Evolutionary conservation across 2,329 filamentous ascomycete species (phyloP).

Genomic region (Meredithiella fracta): DNA sequence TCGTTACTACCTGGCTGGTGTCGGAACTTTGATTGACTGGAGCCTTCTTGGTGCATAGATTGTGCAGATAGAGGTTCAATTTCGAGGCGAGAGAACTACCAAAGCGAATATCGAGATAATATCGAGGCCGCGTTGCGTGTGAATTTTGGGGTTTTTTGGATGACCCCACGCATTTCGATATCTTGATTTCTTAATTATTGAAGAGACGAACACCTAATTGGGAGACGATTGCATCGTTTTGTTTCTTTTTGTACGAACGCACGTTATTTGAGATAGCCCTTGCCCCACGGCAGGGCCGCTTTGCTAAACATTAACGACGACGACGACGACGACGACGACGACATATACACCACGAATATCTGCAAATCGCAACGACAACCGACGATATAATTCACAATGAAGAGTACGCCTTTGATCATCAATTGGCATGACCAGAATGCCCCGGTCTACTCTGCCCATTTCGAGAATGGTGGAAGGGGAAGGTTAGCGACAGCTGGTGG

Average conservation of each 20-base stretch:
- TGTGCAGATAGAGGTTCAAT: too few relatives aligned
- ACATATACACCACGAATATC: conserved; percentile 8
- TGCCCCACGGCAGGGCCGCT: conserved; percentile 13
- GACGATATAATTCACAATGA: conserved; percentile 47
- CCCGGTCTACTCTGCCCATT: conserved; percentile 94
- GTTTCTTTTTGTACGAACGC: not conserved
- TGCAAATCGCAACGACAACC: conserved; percentile 4
- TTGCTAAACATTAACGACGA: not conserved
- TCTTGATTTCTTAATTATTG: too few relatives aligned
- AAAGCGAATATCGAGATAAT: too few relatives aligned
- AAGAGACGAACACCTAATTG: too few relatives aligned
- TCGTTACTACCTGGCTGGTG: not conserved
- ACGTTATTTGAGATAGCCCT: conserved; percentile 4
- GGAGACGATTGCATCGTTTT: too few relatives aligned
- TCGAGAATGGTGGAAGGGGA: conserved; percentile 81
- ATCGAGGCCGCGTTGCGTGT: too few relatives aligned
- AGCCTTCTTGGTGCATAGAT: too few relatives aligned
- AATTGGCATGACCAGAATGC: conserved; percentile 97
- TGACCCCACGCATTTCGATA: too few relatives aligned
- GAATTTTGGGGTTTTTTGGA: too few relatives aligned
- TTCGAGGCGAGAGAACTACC: too few relatives aligned
- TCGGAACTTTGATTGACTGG: too few relatives aligned
- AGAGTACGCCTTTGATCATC: conserved; percentile 88
- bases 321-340: conserved; percentile 5
- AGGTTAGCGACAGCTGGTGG: conserved; percentile 86